Evolutionary conservation across 768 basidiomycete species (phyloP).

Genomic region (Wakefieldia striispora): DNA sequence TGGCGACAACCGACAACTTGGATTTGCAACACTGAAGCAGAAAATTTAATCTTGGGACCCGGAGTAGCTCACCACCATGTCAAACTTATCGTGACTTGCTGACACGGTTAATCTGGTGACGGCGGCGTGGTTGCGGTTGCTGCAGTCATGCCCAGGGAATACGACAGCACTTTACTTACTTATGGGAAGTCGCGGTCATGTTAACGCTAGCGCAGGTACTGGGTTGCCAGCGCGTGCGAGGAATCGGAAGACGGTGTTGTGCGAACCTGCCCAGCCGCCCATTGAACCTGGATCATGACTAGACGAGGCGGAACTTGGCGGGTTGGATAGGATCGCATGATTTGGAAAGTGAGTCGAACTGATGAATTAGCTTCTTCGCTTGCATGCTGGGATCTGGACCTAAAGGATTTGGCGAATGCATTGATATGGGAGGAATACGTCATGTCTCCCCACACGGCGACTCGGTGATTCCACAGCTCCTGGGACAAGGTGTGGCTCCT

Average conservation of each 20-base stretch:
- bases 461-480: slow-evolving; percentile 1
- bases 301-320: slow-evolving; percentile 7
- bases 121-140: slow-evolving; percentile 13
- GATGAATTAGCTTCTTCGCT: slow-evolving; percentile 10
- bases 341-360: slow-evolving; percentile 7
- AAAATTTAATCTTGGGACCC: slow-evolving; percentile 17
- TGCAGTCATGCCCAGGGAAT: slow-evolving; percentile 10
- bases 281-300: slow-evolving; percentile 11
- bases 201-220: slow-evolving; percentile 11
- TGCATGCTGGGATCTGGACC: slow-evolving; percentile 1
- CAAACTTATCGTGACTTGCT: no score
- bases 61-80: background rate
- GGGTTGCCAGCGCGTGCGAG: slow-evolving; percentile 19
- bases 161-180: slow-evolving; percentile 10
- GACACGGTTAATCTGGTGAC: slow-evolving; percentile 12
- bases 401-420: slow-evolving; percentile 9
- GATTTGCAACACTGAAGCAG: slow-evolving; percentile 16
- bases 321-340: slow-evolving; percentile 2
- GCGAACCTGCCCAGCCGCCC: slow-evolving; percentile 7
- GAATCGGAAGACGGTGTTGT: slow-evolving; percentile 10
- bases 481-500: slow-evolving; percentile 6
- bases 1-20: slow-evolving; percentile 8
- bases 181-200: slow-evolving; percentile 7
- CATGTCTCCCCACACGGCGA: slow-evolving; percentile 25
- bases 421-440: slow-evolving; percentile 16